Conservation (phyloP, 176 grass and related monocot genomes). For the Panicum miliaceum region DNA sequence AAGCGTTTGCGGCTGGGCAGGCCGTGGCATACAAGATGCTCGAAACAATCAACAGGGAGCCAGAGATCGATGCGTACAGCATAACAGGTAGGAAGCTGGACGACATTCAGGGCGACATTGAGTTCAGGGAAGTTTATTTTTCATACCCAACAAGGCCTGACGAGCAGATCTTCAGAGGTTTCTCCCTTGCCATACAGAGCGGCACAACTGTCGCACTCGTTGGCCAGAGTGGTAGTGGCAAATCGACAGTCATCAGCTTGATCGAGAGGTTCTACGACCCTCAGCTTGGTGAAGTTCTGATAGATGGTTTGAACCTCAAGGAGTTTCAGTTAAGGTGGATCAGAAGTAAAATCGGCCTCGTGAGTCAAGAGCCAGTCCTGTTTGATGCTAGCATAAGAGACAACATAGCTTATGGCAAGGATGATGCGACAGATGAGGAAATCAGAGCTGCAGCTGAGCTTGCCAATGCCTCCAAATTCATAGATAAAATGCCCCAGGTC, state of each 20-base stretch:
- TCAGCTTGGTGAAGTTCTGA: conserved; percentile 70
- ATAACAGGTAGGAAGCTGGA: conserved; percentile 63
- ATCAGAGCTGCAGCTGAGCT: conserved; percentile 73
- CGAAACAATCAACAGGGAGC: conserved; percentile 75
- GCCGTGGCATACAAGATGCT: conserved; percentile 91
- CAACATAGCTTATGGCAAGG: conserved; percentile 84
- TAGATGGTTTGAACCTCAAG: conserved; percentile 71
- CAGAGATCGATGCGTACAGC: conserved; percentile 76
- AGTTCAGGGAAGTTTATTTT: conserved; percentile 74
- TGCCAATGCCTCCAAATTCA: conserved; percentile 85
- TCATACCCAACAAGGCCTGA: conserved; percentile 73
- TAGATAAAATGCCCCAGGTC: conserved; percentile 91
- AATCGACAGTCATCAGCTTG: conserved; percentile 79
- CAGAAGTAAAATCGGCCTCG: conserved; percentile 85
- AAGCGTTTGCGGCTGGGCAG: conserved; percentile 76
- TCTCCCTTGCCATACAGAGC: conserved; percentile 63
- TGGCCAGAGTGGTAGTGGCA: conserved; percentile 88
- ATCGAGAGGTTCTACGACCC: conserved; percentile 89
- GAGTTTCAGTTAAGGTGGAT: conserved; percentile 79
- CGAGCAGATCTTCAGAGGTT: conserved; percentile 78
- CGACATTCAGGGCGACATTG: conserved; percentile 76
- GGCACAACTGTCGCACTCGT: conserved; percentile 74
- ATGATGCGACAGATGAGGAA: conserved; percentile 58
- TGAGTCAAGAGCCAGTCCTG: conserved; percentile 79
- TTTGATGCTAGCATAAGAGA: conserved; percentile 80